Base-by-base conservation (phyloP, 345 rosid genomes). In the Acer saccharum region DNA sequence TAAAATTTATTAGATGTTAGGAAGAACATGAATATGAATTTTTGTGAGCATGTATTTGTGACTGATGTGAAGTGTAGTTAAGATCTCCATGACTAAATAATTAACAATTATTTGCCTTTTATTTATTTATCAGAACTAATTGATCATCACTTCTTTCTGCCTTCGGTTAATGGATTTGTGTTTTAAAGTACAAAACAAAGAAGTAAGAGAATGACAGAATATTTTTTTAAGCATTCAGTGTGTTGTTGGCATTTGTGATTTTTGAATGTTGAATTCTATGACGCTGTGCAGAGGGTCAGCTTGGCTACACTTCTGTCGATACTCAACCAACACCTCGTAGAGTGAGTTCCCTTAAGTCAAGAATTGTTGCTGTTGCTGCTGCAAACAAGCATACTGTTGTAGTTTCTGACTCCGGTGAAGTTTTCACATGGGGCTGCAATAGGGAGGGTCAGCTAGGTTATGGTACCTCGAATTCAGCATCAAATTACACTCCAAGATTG, bases 391-490 rank as follows among this genome's bases (percentile, higher is more conserved):
- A 96, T 79, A 91, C 95, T 10, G 98, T 97, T 21, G 99, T 87
- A 78, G 94, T 94, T 83, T 94, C 97, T 0, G 97, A 89, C 41
- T 88, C 89, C 67, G 97, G 98, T 74, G 98, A 96, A 87, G 95
- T 94, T 73, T 92, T 89, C 87, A 96, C 99, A 35, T 96, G 99
- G 99, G 99, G 99, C 65, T 92, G 94, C 89, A 96, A 96, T 73
- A 86, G 89, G 83, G 98, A 92, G 86, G 99, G 99, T 69, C 99
- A 96, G 77, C 99, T 96, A 32, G 99, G 99, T 82, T 96, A 96
- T 82, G 99, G 99, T 60, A 96, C 99, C 69, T 96, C 99, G 50
- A 92, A 94, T 86, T 96, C 99, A 17, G 98, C 98, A 70, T 96
- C 99, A 75, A 96, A 96, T 87, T 92, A 92, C 87, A 89, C 87